Conservation (phyloP, 2,329 filamentous ascomycete genomes). For the Madurella mycetomatis region DNA sequence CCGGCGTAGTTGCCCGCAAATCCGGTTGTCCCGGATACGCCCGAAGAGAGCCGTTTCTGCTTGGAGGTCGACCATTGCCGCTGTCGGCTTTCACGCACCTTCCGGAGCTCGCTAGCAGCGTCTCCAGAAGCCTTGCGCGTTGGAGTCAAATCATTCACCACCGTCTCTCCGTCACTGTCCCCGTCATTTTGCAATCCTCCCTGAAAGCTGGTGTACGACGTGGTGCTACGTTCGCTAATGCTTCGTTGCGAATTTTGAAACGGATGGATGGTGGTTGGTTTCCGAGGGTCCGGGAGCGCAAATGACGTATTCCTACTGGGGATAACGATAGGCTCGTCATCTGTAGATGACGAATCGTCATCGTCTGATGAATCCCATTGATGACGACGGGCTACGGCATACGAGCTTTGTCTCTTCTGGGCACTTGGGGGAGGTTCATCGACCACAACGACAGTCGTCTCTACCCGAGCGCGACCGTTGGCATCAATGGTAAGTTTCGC, state of each 20-base stretch:
- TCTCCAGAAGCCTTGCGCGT: conserved; percentile 41
- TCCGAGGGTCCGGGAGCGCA: conserved; percentile 50
- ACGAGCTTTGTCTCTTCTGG: conserved; percentile 25
- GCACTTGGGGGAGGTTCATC: conserved; percentile 26
- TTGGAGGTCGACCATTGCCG: conserved; percentile 29
- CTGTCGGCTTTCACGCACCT: conserved; percentile 48
- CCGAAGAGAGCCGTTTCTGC: conserved; percentile 34
- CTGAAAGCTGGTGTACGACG: conserved; percentile 35
- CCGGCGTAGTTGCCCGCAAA: conserved; percentile 30
- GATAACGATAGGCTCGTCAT: conserved; percentile 62
- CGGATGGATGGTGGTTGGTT: conserved; percentile 42
- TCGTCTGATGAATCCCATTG: conserved; percentile 43
- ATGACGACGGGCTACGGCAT: conserved; percentile 24
- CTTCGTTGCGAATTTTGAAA: conserved; percentile 46
- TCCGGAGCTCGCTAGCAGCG: conserved; percentile 57
- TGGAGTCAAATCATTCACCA: conserved; percentile 42
- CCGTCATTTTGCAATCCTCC: conserved; percentile 33
- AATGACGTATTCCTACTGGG: conserved; percentile 58
- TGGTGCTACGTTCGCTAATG: conserved; percentile 46
- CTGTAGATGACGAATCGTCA: conserved; percentile 53
- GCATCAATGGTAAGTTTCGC: conserved; percentile 61
- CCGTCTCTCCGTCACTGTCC: conserved; percentile 58
- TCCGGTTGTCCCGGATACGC: conserved; percentile 22
- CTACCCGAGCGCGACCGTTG: conserved; percentile 54
- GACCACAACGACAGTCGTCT: conserved; percentile 44